Percentiles rank a stretch among this genome's conserved stretches.
These are phyloP conservation scores for Leccinum laetum DNA, from an alignment of 1,284 basidiomycete genomes.

Conservation along the genomic window DNA sequence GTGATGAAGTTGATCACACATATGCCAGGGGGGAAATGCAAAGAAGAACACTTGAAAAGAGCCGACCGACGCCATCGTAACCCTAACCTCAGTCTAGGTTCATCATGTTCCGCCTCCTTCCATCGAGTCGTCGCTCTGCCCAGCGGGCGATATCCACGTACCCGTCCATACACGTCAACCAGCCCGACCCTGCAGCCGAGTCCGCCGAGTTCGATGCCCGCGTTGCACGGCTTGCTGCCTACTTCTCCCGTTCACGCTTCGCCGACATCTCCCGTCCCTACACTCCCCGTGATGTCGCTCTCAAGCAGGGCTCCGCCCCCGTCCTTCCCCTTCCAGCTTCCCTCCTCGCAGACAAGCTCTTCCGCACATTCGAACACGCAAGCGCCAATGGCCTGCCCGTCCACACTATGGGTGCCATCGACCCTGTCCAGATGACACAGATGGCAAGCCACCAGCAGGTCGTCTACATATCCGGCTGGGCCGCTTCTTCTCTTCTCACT, in stretches of 20 bases:
- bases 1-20: conserved; percentile 1
- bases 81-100: conserved; percentile 36
- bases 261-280: conserved; percentile 77
- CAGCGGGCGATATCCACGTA: conserved; percentile 35
- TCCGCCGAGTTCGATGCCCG: conserved; percentile 63
- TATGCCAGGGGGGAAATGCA: not conserved
- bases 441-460: conserved; percentile 96
- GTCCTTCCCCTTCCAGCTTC: conserved; percentile 78
- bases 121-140: conserved; percentile 4
- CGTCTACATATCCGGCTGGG: conserved; percentile 96
- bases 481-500: conserved; percentile 83
- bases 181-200: conserved; percentile 68
- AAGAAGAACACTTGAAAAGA: conserved; percentile 8
- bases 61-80: conserved; percentile 21
- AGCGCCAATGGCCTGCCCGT: conserved; percentile 68
- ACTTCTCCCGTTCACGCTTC: conserved; percentile 80
- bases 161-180: conserved; percentile 55
- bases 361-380: conserved; percentile 62
- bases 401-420: conserved; percentile 88
- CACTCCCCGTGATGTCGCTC: conserved; percentile 74
- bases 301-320: conserved; percentile 88
- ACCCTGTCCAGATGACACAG: conserved; percentile 95
- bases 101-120: conserved; percentile 13
- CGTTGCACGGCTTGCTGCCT: conserved; percentile 63
- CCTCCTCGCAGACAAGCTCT: conserved; percentile 83